Evolutionary conservation across 176 grass and related monocot species (phyloP).

Genomic region (Carex kokanica): DNA sequence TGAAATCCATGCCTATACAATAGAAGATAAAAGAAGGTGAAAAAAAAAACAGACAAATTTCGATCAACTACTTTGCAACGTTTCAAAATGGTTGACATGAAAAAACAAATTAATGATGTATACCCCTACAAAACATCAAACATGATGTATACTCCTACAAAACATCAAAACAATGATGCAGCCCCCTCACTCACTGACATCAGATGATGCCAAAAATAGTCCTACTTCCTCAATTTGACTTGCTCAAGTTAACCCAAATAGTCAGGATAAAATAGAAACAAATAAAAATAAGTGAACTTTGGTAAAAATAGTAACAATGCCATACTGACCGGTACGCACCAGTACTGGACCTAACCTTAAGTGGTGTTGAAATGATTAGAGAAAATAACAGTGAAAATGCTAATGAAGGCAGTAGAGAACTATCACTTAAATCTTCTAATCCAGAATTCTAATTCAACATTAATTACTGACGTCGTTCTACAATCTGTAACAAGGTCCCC

Average conservation of each 20-base stretch:
- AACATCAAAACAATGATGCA: not conserved
- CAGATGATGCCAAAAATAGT: not conserved
- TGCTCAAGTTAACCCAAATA: not conserved
- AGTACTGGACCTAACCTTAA: not conserved
- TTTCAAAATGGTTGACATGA: not conserved
- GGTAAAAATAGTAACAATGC: not conserved
- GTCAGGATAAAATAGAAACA: not conserved
- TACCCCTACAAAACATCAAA: not conserved
- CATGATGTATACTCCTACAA: not conserved
- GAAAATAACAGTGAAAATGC: not conserved
- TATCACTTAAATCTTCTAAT: not conserved
- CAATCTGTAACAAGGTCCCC: not conserved
- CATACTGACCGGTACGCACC: not conserved
- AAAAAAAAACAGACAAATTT: not conserved
- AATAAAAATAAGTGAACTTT: not conserved
- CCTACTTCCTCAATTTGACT: not conserved
- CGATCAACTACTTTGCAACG: not conserved
- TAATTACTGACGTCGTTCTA: not conserved
- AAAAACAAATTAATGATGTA: not conserved
- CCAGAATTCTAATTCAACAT: not conserved
- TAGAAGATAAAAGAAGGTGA: slow-evolving; percentile 9
- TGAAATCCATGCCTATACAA: slow-evolving; percentile 91
- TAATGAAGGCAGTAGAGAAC: not conserved
- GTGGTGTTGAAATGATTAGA: not conserved
- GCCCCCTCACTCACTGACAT: not conserved